Evolutionary conservation across 2,329 filamentous ascomycete genomes (phyloP).

Genomic region (Arachnomyces sp.): DNA sequence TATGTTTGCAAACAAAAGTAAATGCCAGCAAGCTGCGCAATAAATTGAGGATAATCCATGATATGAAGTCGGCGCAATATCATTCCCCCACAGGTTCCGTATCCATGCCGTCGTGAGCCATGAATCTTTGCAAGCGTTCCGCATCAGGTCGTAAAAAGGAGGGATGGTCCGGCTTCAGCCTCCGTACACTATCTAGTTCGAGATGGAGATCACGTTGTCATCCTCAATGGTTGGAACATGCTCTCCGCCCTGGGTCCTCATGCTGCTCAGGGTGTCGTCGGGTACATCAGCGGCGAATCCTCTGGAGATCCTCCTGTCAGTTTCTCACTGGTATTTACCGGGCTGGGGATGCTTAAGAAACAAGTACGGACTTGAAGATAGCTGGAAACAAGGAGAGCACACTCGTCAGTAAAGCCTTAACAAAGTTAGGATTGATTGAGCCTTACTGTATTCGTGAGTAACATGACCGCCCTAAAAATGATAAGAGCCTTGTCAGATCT

Average conservation of each 20-base stretch:
- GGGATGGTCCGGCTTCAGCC: too few relatives aligned
- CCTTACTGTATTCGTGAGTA: constrained; percentile 72
- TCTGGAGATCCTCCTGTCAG: constrained; percentile 41
- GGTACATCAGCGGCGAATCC: constrained; percentile 72
- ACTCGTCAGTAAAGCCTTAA: constrained; percentile 6
- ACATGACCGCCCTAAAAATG: constrained; percentile 57
- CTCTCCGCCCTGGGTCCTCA: constrained; percentile 55
- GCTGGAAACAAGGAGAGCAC: constrained; percentile 18
- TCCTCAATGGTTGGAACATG: constrained; percentile 66
- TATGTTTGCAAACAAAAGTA: too few relatives aligned
- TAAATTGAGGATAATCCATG: too few relatives aligned
- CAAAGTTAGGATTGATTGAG: constrained; percentile 12
- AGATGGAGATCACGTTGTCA: constrained; percentile 58
- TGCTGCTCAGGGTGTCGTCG: constrained; percentile 58
- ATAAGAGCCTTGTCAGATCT: background rate
- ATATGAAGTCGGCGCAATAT: too few relatives aligned
- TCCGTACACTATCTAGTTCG: constrained; percentile 8
- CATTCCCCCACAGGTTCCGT: too few relatives aligned
- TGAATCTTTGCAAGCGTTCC: constrained; percentile 5
- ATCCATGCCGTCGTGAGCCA: constrained; percentile 1
- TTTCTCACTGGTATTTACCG: constrained; percentile 2
- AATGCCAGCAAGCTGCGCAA: too few relatives aligned
- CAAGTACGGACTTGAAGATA: constrained; percentile 34
- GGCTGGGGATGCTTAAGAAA: constrained; percentile 3
- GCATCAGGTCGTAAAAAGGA: constrained; percentile 1